phyloP scores from a whole-genome alignment of 2,329 filamentous ascomycete genomes.

The Dothideomycetes sp. region DNA sequence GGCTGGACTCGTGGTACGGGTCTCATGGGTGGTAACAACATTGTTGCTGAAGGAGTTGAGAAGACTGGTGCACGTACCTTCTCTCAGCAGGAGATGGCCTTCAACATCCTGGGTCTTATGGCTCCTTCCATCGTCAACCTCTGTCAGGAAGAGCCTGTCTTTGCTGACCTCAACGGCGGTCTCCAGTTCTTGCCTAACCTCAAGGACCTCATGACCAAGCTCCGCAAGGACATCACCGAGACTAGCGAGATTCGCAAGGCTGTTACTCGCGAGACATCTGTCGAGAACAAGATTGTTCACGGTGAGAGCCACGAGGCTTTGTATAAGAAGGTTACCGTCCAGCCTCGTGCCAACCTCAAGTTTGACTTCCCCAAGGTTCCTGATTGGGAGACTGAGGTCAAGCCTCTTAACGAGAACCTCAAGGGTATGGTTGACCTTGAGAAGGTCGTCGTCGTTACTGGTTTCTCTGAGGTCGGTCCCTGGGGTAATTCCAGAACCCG shows the following conservation, averaged over 20 bases:
- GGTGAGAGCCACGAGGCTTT: conserved; percentile 84
- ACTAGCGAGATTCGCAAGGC: conserved; percentile 88
- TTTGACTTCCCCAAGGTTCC: conserved; percentile 88
- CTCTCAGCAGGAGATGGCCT: conserved; percentile 99
- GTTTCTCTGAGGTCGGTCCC: conserved; percentile 89
- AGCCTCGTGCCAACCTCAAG: conserved; percentile 95
- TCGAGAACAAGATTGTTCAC: conserved; percentile 96
- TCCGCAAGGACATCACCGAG: conserved; percentile 90
- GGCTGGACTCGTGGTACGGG: conserved; percentile 98
- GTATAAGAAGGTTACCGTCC: conserved; percentile 88
- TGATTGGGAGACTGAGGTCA: conserved; percentile 83
- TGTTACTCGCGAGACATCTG: conserved; percentile 88
- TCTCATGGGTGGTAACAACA: conserved; percentile 95
- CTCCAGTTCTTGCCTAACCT: conserved; percentile 95
- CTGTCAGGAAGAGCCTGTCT: conserved; percentile 91
- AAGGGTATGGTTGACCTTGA: conserved; percentile 98
- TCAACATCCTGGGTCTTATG: conserved; percentile 96
- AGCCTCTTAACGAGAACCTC: conserved; percentile 76
- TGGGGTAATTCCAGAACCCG: conserved; percentile 98
- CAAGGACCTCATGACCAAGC: conserved; percentile 85
- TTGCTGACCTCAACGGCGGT: conserved; percentile 93
- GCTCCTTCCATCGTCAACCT: conserved; percentile 86
- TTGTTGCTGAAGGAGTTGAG: conserved; percentile 94
- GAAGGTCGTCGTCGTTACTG: conserved; percentile 94
- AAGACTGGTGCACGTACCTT: conserved; percentile 95